These are phyloP conservation scores for Irpex lacteus DNA, from an alignment of 1,284 basidiomycete species.

Conservation along the genomic window DNA sequence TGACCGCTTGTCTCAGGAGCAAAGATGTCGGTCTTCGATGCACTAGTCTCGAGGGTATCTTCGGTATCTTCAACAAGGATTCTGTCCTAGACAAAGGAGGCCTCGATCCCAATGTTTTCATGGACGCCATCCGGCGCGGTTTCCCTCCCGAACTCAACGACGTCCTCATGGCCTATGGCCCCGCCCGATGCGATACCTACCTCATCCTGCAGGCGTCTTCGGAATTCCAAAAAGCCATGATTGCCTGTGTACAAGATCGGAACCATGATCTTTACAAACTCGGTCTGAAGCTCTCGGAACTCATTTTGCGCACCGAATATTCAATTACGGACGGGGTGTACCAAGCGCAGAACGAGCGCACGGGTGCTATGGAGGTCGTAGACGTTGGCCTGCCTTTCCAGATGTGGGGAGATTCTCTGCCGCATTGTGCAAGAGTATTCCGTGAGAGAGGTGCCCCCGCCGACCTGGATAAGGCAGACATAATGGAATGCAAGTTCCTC, in stretches of 20 bases:
- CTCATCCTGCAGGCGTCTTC: slow-evolving; percentile 35
- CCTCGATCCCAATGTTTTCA: slow-evolving; percentile 43
- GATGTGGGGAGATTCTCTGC: slow-evolving; percentile 53
- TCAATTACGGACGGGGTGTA: slow-evolving; percentile 54
- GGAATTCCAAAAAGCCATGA: slow-evolving; percentile 53
- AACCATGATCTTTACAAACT: slow-evolving; percentile 45
- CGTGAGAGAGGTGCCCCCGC: slow-evolving; percentile 34
- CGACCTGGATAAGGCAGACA: slow-evolving; percentile 52
- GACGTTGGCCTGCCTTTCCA: slow-evolving; percentile 56
- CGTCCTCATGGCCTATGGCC: slow-evolving; percentile 47
- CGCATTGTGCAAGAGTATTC: slow-evolving; percentile 50
- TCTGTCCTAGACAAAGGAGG: slow-evolving; percentile 41
- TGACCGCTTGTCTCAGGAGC: slow-evolving; percentile 53
- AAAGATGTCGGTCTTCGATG: slow-evolving; percentile 48
- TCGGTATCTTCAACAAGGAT: slow-evolving; percentile 44
- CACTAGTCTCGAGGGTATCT: slow-evolving; percentile 46
- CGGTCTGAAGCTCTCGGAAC: slow-evolving; percentile 43
- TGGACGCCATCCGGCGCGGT: slow-evolving; percentile 35
- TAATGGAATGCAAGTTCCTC: slow-evolving; percentile 56
- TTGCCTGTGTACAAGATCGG: slow-evolving; percentile 37
- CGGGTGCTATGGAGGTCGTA: slow-evolving; percentile 36
- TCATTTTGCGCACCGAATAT: slow-evolving; percentile 57
- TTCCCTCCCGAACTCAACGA: slow-evolving; percentile 47
- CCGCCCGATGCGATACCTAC: slow-evolving; percentile 42
- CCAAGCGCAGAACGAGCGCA: slow-evolving; percentile 39